Percentiles rank a stretch among this genome's conserved stretches.
Conservation (phyloP, 2,329 filamentous ascomycete species). For the Metarhizium anisopliae region DNA sequence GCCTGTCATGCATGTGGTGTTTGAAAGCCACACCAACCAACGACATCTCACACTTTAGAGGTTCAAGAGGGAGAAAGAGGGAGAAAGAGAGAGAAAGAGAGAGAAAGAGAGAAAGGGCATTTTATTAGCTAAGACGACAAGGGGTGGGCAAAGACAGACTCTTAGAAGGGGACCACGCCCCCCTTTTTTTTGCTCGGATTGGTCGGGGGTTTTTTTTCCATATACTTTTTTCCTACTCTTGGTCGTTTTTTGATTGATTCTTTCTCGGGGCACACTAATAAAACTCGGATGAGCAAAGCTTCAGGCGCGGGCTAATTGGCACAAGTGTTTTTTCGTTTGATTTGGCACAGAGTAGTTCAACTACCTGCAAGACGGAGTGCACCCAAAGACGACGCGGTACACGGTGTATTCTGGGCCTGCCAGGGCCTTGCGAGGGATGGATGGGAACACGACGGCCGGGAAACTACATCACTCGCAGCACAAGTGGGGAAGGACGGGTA, state of each 20-base stretch:
- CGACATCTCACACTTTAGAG: neutral
- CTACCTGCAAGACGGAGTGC: too few species aligned
- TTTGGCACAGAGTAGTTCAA: neutral
- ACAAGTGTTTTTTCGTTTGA: neutral
- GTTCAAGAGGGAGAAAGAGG: neutral
- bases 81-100: neutral
- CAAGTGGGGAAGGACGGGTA: conserved; percentile 2
- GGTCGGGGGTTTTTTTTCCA: neutral
- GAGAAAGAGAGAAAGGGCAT: neutral
- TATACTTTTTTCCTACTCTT: neutral
- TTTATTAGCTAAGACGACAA: neutral
- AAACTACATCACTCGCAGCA: conserved; percentile 4
- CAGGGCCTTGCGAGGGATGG: neutral
- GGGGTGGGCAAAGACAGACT: neutral
- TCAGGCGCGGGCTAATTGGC: neutral
- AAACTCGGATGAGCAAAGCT: neutral
- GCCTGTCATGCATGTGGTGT: neutral
- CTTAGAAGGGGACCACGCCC: neutral
- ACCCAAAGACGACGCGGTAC: too few species aligned
- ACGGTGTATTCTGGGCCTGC: neutral
- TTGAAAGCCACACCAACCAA: neutral
- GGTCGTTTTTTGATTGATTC: too few species aligned
- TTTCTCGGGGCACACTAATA: neutral
- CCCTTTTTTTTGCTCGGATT: neutral
- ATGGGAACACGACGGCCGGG: conserved; percentile 1